phyloP scores from a whole-genome alignment of 306 rosid species.

The Vigna mungo region DNA sequence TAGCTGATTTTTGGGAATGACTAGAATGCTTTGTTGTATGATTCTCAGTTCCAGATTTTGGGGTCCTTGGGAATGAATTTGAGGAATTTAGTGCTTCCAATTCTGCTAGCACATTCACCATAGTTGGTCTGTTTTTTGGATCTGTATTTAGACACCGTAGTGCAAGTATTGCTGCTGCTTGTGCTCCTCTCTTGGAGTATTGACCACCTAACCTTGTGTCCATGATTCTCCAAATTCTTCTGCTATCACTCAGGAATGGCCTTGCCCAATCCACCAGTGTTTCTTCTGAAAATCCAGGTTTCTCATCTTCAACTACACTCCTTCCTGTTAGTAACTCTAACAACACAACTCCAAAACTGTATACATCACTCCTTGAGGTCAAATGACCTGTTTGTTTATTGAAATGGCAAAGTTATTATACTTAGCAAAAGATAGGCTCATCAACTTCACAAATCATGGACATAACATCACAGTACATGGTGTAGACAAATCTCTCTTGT shows the following conservation, averaged over 20 bases:
- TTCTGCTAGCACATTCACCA: constrained; percentile 64
- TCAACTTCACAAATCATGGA: constrained; percentile 10
- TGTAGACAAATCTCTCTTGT: no score
- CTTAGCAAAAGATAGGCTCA: background rate
- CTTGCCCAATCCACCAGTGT: constrained; percentile 89
- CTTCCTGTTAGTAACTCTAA: constrained; percentile 83
- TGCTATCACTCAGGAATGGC: constrained; percentile 69
- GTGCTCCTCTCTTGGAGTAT: constrained; percentile 83
- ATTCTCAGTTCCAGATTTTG: constrained; percentile 42
- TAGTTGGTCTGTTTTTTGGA: constrained; percentile 74
- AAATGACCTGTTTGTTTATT: constrained; percentile 73
- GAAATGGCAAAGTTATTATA: background rate
- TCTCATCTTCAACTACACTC: constrained; percentile 63
- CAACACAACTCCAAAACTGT: constrained; percentile 86
- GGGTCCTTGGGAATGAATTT: constrained; percentile 50
- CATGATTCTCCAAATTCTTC: constrained; percentile 78
- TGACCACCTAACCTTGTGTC: constrained; percentile 87
- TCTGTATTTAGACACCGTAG: constrained; percentile 70
- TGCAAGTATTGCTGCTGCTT: constrained; percentile 78
- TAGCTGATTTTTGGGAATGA: constrained; percentile 46
- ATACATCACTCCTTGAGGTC: constrained; percentile 86
- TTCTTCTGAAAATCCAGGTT: constrained; percentile 58
- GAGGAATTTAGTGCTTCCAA: constrained; percentile 67
- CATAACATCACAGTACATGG: background rate
- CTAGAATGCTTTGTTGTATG: constrained; percentile 49